Evolutionary conservation across 148 eudicot species (phyloP).

Genomic region (Polygonum aviculare): DNA sequence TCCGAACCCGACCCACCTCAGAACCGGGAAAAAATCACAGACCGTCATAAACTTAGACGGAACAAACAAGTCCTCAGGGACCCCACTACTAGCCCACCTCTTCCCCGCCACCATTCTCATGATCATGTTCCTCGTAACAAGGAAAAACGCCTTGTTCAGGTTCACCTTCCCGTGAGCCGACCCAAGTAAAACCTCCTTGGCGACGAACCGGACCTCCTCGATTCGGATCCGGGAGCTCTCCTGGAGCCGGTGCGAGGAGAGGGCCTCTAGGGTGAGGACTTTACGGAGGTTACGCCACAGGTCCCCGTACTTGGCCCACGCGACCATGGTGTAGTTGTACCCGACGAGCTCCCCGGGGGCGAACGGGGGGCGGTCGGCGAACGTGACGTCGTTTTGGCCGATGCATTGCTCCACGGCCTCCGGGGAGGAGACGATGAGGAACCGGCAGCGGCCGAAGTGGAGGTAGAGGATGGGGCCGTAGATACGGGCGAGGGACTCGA

Average conservation of each 20-base stretch:
- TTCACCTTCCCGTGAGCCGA: constrained; percentile 9
- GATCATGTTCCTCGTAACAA: constrained; percentile 23
- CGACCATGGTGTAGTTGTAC: constrained; percentile 12
- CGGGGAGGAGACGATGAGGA: constrained; percentile 19
- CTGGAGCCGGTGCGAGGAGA: constrained; percentile 24
- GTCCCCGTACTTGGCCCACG: constrained; percentile 24
- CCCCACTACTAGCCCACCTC: constrained; percentile 8
- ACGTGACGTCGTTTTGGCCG: constrained; percentile 15
- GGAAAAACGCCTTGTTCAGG: constrained; percentile 22
- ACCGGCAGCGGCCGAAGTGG: constrained; percentile 16
- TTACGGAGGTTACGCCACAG: constrained; percentile 27
- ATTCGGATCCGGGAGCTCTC: constrained; percentile 15
- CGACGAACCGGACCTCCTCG: constrained; percentile 21
- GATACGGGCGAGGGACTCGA: constrained; percentile 9
- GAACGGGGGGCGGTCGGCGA: constrained; percentile 27
- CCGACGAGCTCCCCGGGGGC: constrained; percentile 15
- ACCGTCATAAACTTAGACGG: neutral
- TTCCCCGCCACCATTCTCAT: constrained; percentile 34
- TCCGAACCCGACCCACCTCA: constrained; percentile 19
- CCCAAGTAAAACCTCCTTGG: neutral
- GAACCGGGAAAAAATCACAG: constrained; percentile 17
- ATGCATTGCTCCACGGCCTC: constrained; percentile 26
- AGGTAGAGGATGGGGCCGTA: constrained; percentile 23
- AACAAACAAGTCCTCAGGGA: constrained; percentile 6
- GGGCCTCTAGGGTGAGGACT: constrained; percentile 20